phyloP scores from a whole-genome alignment of 495 filamentous ascomycete genomes.

The Choiromyces venosus region DNA sequence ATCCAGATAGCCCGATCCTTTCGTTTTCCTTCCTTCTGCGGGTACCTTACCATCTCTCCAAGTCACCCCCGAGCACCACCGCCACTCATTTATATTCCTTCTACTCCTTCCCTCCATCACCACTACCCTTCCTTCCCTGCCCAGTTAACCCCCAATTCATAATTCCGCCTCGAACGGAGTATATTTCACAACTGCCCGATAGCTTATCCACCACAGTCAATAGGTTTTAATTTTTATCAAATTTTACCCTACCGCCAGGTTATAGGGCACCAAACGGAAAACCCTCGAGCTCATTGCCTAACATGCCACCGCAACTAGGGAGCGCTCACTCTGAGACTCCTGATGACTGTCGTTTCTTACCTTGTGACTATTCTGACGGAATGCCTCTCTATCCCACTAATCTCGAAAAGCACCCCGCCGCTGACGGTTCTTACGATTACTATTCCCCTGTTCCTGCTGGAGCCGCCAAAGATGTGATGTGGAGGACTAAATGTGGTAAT shows the following conservation, averaged over 20 bases:
- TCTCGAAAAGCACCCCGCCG: slow-evolving; percentile 24
- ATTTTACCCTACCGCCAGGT: neutral
- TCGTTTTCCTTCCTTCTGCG: neutral
- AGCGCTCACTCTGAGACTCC: neutral
- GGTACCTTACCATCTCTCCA: neutral
- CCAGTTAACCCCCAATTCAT: neutral
- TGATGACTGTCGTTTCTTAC: neutral
- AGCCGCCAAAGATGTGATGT: slow-evolving; percentile 25
- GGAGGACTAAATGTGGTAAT: slow-evolving; percentile 29
- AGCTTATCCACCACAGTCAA: neutral
- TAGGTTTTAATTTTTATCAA: neutral
- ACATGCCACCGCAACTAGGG: neutral
- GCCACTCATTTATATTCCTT: neutral
- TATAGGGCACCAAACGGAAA: neutral
- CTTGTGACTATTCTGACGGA: slow-evolving; percentile 19
- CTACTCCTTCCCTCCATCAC: neutral
- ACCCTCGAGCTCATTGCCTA: neutral
- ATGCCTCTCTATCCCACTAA: slow-evolving; percentile 16
- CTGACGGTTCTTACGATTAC: slow-evolving; percentile 33
- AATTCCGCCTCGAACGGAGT: neutral
- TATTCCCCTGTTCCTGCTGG: slow-evolving; percentile 19
- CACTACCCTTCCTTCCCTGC: neutral
- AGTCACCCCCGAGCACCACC: neutral
- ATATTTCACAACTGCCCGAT: neutral
- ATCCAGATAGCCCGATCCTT: neutral